Evolutionary conservation across 192 early-diverging fungal species (phyloP).

Genomic region (Backusella westeae): DNA sequence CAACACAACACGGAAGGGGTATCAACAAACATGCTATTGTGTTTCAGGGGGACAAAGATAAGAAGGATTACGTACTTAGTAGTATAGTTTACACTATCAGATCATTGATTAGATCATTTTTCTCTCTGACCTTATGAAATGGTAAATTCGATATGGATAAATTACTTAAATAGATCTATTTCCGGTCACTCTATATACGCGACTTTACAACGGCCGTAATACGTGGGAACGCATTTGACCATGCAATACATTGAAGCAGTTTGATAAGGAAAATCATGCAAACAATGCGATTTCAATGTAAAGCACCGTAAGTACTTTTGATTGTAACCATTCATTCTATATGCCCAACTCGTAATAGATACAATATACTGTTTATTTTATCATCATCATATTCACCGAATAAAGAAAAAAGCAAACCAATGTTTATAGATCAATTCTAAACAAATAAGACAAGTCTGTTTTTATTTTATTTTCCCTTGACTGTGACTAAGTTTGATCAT

Average conservation of each 20-base stretch:
- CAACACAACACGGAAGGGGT: neutral
- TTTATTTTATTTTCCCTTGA: neutral
- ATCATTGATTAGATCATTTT: neutral
- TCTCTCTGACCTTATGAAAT: neutral
- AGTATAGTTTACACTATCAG: neutral
- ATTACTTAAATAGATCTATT: neutral
- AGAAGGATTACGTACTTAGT: neutral
- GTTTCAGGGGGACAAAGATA: neutral
- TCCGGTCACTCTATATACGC: neutral
- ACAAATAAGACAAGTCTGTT: neutral
- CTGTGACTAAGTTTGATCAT: constrained; percentile 1
- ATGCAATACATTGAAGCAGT: neutral
- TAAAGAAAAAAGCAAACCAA: neutral
- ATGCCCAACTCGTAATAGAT: neutral
- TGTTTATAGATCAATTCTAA: neutral
- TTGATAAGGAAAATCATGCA: neutral
- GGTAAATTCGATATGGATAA: neutral
- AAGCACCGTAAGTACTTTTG: neutral
- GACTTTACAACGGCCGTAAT: neutral
- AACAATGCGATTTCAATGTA: neutral
- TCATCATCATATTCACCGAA: neutral
- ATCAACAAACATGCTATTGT: neutral
- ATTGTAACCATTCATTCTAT: too few relatives aligned
- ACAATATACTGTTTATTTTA: neutral
- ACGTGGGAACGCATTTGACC: neutral